Base-by-base conservation (phyloP, 2,329 filamentous ascomycete species). In the Penicillium sp. region DNA sequence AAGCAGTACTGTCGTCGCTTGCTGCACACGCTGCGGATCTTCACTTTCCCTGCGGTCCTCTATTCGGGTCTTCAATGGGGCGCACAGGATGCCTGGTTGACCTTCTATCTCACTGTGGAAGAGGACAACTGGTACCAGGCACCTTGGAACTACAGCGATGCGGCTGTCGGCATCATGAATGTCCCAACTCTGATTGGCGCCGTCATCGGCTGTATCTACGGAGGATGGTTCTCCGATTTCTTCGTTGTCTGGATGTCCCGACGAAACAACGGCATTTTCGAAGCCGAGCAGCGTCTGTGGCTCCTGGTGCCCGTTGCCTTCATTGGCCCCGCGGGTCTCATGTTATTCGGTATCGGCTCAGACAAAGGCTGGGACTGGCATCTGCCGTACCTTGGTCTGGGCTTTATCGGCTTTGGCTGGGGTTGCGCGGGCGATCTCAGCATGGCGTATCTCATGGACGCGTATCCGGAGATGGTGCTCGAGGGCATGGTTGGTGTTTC, bases 11-110 rank as follows among this genome's bases (percentile, higher is more conserved):
- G 76, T 27, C 65, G 72, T 39, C 81, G 81, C 2, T 72, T 85
- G 2, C 79, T 78, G 59, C 79, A 84, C 59, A 84, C 80, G 0
- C 69, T 84, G 47, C 77, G 81, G n/a, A 72, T 84, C 40, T 84
- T 84, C 63, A 75, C 76, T 1, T 84, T 84, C 55, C 82, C 82
- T 0, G 82, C 82, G 1, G 81, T 84, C 9, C 75, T 82, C 57
- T 84, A 80, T 56, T 80, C 81, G 3, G 82, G 82, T 8, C 66
- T 84, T 22, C 82, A 84, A 62, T 85, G 82, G 82, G 82, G 82
- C 4, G 74, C 80, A 29, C 83, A 85, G 65, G 82, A 84, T 58
- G 81, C 82, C n/a, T 84, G 82, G 69, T 69, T 85, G 21, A 81
- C 80, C 1, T 84, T 85, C 64, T 84, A 85, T 57, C 72, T 83